Base-by-base conservation (phyloP, 768 basidiomycete genomes). In the Termitomyces sp. region DNA sequence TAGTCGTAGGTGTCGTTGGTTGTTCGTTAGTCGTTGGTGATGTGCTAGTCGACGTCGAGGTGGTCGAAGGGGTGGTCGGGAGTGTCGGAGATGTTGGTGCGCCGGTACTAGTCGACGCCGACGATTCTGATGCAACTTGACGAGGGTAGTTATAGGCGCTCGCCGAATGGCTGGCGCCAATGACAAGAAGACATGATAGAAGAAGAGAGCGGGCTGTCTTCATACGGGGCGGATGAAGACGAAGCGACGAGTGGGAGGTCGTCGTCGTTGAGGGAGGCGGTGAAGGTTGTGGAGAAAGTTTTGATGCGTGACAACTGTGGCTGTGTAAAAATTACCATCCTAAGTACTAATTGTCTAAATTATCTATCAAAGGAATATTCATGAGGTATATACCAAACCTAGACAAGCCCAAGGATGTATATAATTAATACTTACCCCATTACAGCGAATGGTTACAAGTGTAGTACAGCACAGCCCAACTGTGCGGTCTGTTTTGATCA, bases 171-270 rank as follows among this genome's bases (percentile, higher is more conserved):
- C 58, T 59, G 17, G 62, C 46, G 31, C 64, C 64, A 27, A 67
- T 62, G 23, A 65, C 59, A 32, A 70, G 65, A 45, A 69, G 42
- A 53, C 68, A 68, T 45, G 69, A 62, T 29, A 68, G n/a, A 25
- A 70, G 54, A 51, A 69, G 64, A 7, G 66, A 60, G 32, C 43
- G 60, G n/a, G 61, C 50, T 47, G 63, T 38, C 59, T 66, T 72
- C 71, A 69, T 70, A 44, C 23, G 48, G 61, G 57, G 59, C 56
- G 21, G 27, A 46, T 35, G 44, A 32, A 32, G 34, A 17, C 17
- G 51, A 42, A 45, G 31, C 34, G 45, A 46, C 42, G 57, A 47
- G 45, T 10, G 35, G 27, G 45, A 44, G 43, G 45, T 27, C 19
- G 52, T 58, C 54, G 60, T 54, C 55, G 46, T 57, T 32, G 56